phyloP scores from a whole-genome alignment of 2,329 filamentous ascomycete genomes.

The Fusarium sp. region DNA sequence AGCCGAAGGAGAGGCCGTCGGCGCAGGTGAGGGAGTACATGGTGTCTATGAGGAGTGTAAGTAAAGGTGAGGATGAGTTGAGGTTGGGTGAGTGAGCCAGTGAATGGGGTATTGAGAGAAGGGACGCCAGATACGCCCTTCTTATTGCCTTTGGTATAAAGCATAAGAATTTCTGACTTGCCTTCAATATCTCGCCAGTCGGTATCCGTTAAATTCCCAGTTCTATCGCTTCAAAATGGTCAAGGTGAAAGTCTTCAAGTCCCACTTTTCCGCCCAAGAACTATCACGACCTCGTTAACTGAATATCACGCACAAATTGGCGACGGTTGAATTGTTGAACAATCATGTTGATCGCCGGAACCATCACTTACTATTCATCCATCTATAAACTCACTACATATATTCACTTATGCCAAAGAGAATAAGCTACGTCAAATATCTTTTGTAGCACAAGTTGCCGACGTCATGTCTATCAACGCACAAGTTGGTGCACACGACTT shows the following conservation, averaged over 20 bases:
- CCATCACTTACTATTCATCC: no score
- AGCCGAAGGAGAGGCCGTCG: constrained; percentile 47
- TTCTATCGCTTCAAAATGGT: background rate
- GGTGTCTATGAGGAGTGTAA: constrained; percentile 14
- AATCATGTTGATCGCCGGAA: background rate
- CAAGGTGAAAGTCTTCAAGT: constrained; percentile 38
- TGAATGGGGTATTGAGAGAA: no score
- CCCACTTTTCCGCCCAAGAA: constrained; percentile 31
- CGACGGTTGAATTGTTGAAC: background rate
- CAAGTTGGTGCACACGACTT: no score
- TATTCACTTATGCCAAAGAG: background rate
- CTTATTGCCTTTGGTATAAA: no score
- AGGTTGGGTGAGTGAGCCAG: background rate
- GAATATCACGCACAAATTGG: constrained; percentile 36
- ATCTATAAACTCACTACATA: background rate
- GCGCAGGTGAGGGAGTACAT: constrained; percentile 51
- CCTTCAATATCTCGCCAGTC: background rate
- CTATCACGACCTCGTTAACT: constrained; percentile 45
- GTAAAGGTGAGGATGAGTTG: background rate
- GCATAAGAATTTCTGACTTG: background rate
- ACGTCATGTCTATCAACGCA: background rate
- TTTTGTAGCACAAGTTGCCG: background rate
- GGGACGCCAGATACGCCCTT: no score
- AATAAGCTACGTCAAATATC: background rate
- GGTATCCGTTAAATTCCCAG: background rate